Base-by-base conservation (phyloP, 2,329 filamentous ascomycete species). In the Moelleriella libera region DNA sequence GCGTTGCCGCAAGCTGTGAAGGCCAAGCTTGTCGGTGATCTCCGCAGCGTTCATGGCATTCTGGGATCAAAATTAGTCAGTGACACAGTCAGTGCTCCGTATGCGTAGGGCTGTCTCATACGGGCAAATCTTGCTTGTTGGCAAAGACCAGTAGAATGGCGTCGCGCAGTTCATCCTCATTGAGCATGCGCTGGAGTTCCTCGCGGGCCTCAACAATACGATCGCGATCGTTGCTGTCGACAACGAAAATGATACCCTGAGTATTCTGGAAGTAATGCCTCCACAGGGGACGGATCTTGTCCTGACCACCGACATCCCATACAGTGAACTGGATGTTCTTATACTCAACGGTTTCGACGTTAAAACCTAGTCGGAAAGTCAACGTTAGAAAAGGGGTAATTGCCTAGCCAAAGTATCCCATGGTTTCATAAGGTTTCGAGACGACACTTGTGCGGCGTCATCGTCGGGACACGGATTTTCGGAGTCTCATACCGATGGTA, bases 281-380 rank as follows among this genome's bases (percentile, higher is more conserved):
- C 92, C 92, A 98, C 65, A 98, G 78, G 66, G 92, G 92, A 69
- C 92, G 83, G 68, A 98, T 98, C 86, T 97, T 97, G 82, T 98
- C 92, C 78, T 98, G 92, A 70, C 92, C 92, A 78, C 92, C 92
- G 65, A 98, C 92, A 76, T 97, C 92, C 92, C 92, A 98, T 68
- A 98, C 92, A 69, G 90, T 97, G 80, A 98, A 98, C 69, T 95
- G 88, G 63, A 95, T 96, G 82, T 98, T 98, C 82, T 96, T 96
- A 80, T 97, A 97, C 69, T 94, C 89, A 69, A 98, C 92, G 48
- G 92, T 97, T 80, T 98, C 92, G 69, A 98, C 92, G 76, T 98
- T 98, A 83, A 98, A 98, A 63, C 92, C 85, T 89, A 12, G 30
- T 56, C 30, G 43, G 42, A 46, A 11, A 44, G 41, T 12, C 2